Percentiles rank a stretch among this genome's conserved stretches.
These are phyloP conservation scores for Typha latifolia DNA, from an alignment of 176 grass and related monocot genomes.

Conservation along the genomic window DNA sequence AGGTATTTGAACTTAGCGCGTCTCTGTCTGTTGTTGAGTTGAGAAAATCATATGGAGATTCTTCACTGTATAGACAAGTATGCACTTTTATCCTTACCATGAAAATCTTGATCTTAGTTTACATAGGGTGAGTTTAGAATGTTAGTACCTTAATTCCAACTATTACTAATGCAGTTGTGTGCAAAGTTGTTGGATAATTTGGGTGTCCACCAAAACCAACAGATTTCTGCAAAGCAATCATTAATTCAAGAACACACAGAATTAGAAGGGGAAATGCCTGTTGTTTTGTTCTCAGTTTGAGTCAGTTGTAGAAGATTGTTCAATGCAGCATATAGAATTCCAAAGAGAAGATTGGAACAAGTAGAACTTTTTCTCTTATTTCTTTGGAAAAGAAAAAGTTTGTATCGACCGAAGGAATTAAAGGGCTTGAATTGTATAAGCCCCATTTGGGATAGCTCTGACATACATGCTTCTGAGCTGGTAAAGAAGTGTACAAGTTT, in stretches of 20 bases:
- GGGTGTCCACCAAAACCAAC: constrained; percentile 37
- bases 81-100: not conserved
- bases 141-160: not conserved
- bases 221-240: not conserved
- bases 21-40: constrained; percentile 77
- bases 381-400: too few species aligned
- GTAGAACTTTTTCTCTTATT: not conserved
- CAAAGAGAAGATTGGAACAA: not conserved
- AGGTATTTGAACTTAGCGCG: constrained; percentile 77
- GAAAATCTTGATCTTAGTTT: not conserved
- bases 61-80: constrained; percentile 67
- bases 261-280: not conserved
- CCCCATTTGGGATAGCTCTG: too few species aligned
- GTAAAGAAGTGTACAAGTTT: too few species aligned
- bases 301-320: not conserved
- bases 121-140: not conserved
- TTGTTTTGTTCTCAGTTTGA: not conserved
- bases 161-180: constrained; percentile 49
- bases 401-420: too few species aligned
- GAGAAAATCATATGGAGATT: constrained; percentile 61
- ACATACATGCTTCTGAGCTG: too few species aligned
- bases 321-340: not conserved
- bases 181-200: constrained; percentile 54
- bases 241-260: not conserved
- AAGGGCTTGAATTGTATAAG: too few species aligned